A percentile compares a stretch with the other conserved stretches of the same genome.
Conservation (phyloP, 305 asterid genomes). For the Salvia sclarea region DNA sequence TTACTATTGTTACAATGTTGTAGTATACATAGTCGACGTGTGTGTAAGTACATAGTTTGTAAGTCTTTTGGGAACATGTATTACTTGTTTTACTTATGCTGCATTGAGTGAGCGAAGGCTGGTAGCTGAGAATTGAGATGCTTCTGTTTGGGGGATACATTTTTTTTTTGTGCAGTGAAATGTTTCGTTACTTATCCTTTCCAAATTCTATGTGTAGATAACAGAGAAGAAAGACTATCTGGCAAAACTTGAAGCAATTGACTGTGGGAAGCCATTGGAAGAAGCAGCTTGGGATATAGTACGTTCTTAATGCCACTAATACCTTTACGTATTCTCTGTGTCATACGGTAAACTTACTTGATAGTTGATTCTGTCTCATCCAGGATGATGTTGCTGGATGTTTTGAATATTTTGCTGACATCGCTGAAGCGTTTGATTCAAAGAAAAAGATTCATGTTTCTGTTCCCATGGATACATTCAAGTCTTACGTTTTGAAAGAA, state of each 20-base stretch:
- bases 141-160: not conserved
- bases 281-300: conserved; percentile 95
- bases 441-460: conserved; percentile 64
- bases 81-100: not conserved
- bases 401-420: conserved; percentile 73
- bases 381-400: conserved; percentile 96
- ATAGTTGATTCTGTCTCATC: conserved; percentile 19
- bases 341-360: conserved; percentile 18
- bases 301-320: conserved; percentile 32
- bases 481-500: conserved; percentile 69
- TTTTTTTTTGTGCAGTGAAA: not conserved
- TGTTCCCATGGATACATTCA: conserved; percentile 76
- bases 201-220: conserved; percentile 45
- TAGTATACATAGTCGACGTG: not conserved
- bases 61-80: not conserved
- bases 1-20: not conserved
- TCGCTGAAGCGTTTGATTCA: conserved; percentile 77
- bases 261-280: conserved; percentile 78
- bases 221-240: conserved; percentile 71
- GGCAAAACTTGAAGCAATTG: conserved; percentile 81
- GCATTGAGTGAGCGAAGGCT: too few relatives aligned
- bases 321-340: conserved; percentile 5
- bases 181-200: conserved; percentile 24
- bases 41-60: not conserved
- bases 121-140: conserved; percentile 17